These are phyloP conservation scores for Cenchrus purpureus DNA, from an alignment of 176 grass and related monocot species.

Conservation along the genomic window DNA sequence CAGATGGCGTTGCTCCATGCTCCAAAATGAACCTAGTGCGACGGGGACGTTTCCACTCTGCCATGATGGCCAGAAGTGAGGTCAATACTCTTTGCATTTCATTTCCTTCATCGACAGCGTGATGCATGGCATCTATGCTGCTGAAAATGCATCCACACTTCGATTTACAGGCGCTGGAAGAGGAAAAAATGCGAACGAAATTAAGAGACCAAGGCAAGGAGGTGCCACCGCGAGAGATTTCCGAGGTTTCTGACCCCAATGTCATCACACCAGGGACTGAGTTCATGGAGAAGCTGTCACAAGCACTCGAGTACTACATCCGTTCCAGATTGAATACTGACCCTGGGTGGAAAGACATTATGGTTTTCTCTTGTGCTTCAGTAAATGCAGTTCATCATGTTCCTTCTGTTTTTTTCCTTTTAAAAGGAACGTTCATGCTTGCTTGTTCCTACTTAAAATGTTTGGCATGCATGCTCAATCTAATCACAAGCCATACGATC, in stretches of 20 bases:
- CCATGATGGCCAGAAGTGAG: slow-evolving; percentile 46
- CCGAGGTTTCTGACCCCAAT: slow-evolving; percentile 52
- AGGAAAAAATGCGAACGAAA: slow-evolving; percentile 24
- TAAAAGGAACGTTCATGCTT: too few relatives aligned
- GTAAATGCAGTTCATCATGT: neutral
- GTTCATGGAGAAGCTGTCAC: slow-evolving; percentile 69
- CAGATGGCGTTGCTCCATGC: slow-evolving; percentile 75
- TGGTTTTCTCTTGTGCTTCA: slow-evolving; percentile 40
- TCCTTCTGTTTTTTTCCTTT: too few relatives aligned
- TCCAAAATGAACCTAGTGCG: slow-evolving; percentile 75
- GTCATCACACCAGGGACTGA: slow-evolving; percentile 69
- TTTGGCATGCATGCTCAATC: neutral
- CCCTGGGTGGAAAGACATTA: slow-evolving; percentile 60
- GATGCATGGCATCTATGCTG: neutral
- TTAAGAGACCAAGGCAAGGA: slow-evolving; percentile 41
- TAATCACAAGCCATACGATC: neutral
- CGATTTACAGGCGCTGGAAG: slow-evolving; percentile 50
- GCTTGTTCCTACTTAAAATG: neutral
- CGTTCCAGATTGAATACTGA: slow-evolving; percentile 46
- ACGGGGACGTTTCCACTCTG: slow-evolving; percentile 60
- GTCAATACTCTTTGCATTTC: neutral
- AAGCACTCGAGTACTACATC: slow-evolving; percentile 58
- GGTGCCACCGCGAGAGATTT: neutral
- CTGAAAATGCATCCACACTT: neutral
- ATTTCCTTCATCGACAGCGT: neutral